A percentile compares a stretch with the other conserved stretches of the same genome.
phyloP scores from a whole-genome alignment of 2,329 filamentous ascomycete genomes.

The Chaetomium globosum region DNA sequence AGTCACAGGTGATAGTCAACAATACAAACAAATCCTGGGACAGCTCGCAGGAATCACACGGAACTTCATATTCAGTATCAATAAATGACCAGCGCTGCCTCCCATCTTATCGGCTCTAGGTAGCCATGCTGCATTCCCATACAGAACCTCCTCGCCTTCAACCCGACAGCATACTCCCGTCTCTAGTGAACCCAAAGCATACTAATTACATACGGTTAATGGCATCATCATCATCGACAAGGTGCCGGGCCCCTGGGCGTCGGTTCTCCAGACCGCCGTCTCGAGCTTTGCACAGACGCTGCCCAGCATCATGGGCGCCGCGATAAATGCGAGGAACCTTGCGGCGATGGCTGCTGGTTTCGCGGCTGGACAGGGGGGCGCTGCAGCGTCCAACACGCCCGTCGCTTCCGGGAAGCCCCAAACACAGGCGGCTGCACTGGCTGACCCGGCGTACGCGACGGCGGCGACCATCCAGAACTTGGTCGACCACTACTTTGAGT shows the following conservation, averaged over 20 bases:
- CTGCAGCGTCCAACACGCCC: not conserved
- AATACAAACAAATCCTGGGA: too few relatives aligned
- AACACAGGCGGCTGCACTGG: not conserved
- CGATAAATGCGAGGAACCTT: not conserved
- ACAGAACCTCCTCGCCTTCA: not conserved
- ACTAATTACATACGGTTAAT: not conserved
- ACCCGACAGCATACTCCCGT: too few relatives aligned
- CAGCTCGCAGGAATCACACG: too few relatives aligned
- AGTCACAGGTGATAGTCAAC: too few relatives aligned
- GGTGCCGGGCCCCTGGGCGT: slow-evolving; percentile 7
- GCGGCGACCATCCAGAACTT: slow-evolving; percentile 6
- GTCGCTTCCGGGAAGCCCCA: not conserved
- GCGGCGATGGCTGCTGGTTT: not conserved
- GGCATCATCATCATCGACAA: slow-evolving; percentile 3
- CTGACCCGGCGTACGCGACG: slow-evolving; percentile 8
- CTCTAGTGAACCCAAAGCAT: too few relatives aligned
- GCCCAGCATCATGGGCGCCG: not conserved
- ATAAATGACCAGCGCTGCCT: too few relatives aligned
- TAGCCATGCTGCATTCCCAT: too few relatives aligned
- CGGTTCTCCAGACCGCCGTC: slow-evolving; percentile 5
- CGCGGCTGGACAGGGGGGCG: not conserved
- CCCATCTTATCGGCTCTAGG: too few relatives aligned
- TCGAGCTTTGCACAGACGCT: slow-evolving; percentile 2
- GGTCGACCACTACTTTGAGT: not conserved
- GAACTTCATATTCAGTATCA: too few relatives aligned